phyloP scores from a whole-genome alignment of 306 rosid genomes.

The Canavalia ensiformis region DNA sequence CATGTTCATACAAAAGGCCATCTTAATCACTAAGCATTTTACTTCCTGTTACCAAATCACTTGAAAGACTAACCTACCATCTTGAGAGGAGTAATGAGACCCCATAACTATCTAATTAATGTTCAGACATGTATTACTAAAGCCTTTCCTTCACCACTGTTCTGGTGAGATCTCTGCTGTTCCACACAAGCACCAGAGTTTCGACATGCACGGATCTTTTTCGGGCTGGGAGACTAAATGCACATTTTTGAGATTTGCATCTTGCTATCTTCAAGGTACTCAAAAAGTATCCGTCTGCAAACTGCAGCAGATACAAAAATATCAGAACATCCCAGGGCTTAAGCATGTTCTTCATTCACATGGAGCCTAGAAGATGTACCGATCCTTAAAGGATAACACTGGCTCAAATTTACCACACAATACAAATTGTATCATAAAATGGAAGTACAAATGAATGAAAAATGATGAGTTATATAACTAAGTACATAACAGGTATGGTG shows the following conservation, averaged over 20 bases:
- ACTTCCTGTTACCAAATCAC: neutral
- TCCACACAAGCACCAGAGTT: slow-evolving; percentile 72
- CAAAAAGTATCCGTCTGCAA: slow-evolving; percentile 54
- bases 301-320: slow-evolving; percentile 44
- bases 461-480: neutral
- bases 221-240: slow-evolving; percentile 45
- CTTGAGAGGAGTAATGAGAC: neutral
- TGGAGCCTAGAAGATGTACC: slow-evolving; percentile 23
- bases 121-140: slow-evolving; percentile 9
- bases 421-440: slow-evolving; percentile 6
- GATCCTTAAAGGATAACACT: neutral
- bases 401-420: slow-evolving; percentile 12
- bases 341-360: neutral
- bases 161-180: slow-evolving; percentile 58
- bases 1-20: slow-evolving; percentile 11
- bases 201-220: slow-evolving; percentile 68
- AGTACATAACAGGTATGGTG: slow-evolving; percentile 6
- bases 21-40: neutral
- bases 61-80: neutral
- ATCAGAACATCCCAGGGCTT: slow-evolving; percentile 43
- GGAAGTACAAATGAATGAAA: slow-evolving; percentile 21
- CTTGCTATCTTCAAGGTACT: slow-evolving; percentile 75
- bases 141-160: slow-evolving; percentile 80
- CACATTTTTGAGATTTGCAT: slow-evolving; percentile 61
- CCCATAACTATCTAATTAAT: neutral